Conservation (phyloP, 306 rosid species). For the Urtica urens region DNA sequence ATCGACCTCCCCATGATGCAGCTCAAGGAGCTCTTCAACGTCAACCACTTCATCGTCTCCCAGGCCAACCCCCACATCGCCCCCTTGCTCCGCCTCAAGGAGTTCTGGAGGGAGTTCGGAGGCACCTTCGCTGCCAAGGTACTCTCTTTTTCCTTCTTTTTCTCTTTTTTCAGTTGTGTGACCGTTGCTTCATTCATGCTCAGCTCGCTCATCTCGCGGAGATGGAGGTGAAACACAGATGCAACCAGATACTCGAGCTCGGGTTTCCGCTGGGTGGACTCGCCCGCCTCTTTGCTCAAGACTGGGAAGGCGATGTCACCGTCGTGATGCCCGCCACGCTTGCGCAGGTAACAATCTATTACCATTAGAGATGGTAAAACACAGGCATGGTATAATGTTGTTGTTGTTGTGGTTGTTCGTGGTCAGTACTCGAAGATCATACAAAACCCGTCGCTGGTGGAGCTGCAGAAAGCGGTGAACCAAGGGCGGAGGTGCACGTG, state of each 20-base stretch:
- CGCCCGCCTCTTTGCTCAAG: constrained; percentile 91
- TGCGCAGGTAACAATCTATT: constrained; percentile 53
- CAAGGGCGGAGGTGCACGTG: constrained; percentile 98
- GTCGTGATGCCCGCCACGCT: constrained; percentile 97
- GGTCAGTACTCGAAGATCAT: constrained; percentile 73
- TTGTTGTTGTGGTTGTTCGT: no score
- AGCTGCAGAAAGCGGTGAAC: constrained; percentile 94
- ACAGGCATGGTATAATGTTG: background rate
- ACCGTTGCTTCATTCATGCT: no score
- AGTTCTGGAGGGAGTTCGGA: constrained; percentile 65
- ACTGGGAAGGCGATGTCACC: constrained; percentile 98
- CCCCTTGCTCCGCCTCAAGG: constrained; percentile 78
- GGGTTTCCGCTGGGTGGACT: constrained; percentile 91
- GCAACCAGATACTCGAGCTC: constrained; percentile 75
- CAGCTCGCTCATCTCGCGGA: constrained; percentile 95
- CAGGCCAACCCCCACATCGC: constrained; percentile 97
- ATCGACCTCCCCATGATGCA: constrained; percentile 97
- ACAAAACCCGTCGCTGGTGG: constrained; percentile 75
- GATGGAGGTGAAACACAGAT: constrained; percentile 96
- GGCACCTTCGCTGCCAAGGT: constrained; percentile 98
- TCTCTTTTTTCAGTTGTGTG: background rate
- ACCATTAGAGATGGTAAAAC: no score
- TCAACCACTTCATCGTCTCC: constrained; percentile 91
- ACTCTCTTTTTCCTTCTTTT: constrained; percentile 6
- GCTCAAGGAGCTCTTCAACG: constrained; percentile 84